A percentile compares a stretch with the other conserved stretches of the same genome.
phyloP scores from a whole-genome alignment of 805 yeast genomes.

The Hanseniaspora jakobsenii region DNA sequence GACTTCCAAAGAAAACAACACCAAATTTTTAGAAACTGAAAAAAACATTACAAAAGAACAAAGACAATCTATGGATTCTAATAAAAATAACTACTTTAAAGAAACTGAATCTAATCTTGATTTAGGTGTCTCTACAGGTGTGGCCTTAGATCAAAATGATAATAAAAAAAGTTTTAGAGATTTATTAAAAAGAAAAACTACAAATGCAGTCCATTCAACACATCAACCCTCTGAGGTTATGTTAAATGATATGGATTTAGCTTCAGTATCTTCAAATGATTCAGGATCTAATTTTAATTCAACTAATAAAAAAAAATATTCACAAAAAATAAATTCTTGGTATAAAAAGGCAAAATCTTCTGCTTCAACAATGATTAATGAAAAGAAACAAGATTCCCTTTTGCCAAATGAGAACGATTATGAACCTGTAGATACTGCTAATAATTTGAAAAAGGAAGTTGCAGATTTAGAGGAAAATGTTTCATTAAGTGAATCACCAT shows the following conservation, averaged over 20 bases:
- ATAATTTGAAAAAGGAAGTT: slow-evolving; percentile 14
- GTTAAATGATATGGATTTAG: background rate
- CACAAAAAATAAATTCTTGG: slow-evolving; percentile 57
- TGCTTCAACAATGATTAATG: slow-evolving; percentile 8
- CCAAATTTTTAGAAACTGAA: no score
- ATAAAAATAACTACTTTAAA: no score
- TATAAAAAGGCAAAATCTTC: slow-evolving; percentile 39
- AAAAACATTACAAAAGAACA: no score
- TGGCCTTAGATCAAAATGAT: background rate
- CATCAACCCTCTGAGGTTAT: background rate
- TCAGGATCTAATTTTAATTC: no score
- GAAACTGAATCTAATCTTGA: no score
- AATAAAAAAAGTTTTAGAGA: slow-evolving; percentile 14
- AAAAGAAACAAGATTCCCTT: no score
- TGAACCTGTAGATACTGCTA: slow-evolving; percentile 17
- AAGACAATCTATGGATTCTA: no score
- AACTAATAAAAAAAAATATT: slow-evolving; percentile 29
- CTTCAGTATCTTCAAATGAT: slow-evolving; percentile 15
- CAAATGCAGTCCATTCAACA: background rate
- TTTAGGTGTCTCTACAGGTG: no score
- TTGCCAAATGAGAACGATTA: background rate
- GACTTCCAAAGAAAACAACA: no score
- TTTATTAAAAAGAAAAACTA: background rate
- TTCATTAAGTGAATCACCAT: no score
- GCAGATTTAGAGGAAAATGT: no score